Base-by-base conservation (phyloP, 2,329 filamentous ascomycete genomes). In the Chalaropsis ovoidea region DNA sequence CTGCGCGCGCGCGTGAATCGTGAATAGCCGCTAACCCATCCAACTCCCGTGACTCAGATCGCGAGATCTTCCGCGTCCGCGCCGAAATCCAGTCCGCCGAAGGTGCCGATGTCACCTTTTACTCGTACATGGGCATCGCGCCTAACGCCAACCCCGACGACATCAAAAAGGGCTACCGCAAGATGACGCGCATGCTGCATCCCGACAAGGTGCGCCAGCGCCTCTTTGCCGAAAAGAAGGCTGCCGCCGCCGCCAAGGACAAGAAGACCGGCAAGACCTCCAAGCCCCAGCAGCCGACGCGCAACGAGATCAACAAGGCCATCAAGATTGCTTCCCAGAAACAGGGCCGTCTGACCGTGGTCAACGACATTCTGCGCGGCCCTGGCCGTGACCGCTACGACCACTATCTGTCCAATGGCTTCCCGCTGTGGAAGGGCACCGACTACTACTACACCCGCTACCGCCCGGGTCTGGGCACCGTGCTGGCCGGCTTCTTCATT, bases 401-500 rank as follows among this genome's bases (percentile, higher is more conserved):
- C 75, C 88, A 96, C 76, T 99, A 97, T 79, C 77, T 97, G 68
- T 78, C 80, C 74, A 91, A 97, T 76, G 94, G 94, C 68, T 99
- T 99, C 79, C 94, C 94, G 41, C 85, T 84, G 65, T 99, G 94
- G 94, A 92, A 93, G 78, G 94, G 94, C 67, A 96, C 93, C 56
- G 93, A 94, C 69, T 99, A 99, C 82, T 99, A 97, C 82, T 99
- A 99, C 79, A 86, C 86, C 72, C 86, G 94, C 67, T 96, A 93
- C 81, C 85, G 94, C 22, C 94, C 94, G 1, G 94, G 94, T 8
- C 79, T 97, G 56, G 90, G 90, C 67, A 89, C 89, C 15, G 94
- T 96, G 58, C 76, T 97, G 63, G 68, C 87, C 31, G 92, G 93
- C 61, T 77, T 95, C 49, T 90, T 97, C 75, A 74, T 96, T 69